These are phyloP conservation scores for Drechslera avenae DNA, from an alignment of 2,329 filamentous ascomycete genomes.

Conservation along the genomic window DNA sequence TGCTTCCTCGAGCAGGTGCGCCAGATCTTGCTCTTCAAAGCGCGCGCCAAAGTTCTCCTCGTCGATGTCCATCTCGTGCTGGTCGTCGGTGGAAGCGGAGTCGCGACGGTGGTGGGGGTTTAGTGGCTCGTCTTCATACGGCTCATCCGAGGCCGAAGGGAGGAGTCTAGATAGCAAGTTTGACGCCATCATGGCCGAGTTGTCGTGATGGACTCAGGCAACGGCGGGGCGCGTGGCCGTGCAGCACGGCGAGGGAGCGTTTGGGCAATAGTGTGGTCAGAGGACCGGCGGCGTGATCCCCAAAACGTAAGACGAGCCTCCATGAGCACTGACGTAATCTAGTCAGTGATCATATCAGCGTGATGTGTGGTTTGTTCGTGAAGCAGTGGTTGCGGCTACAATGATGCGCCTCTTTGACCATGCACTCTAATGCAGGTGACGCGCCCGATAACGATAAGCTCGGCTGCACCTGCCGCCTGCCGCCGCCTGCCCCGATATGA, in stretches of 20 bases:
- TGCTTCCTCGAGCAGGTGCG: slow-evolving; percentile 60
- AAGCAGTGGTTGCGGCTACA: slow-evolving; percentile 28
- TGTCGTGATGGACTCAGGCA: slow-evolving; percentile 27
- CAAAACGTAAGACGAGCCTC: slow-evolving; percentile 20
- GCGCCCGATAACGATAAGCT: slow-evolving; percentile 36
- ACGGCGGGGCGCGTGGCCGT: slow-evolving; percentile 36
- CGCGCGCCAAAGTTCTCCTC: slow-evolving; percentile 56
- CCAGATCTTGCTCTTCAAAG: slow-evolving; percentile 63
- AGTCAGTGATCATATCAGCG: slow-evolving; percentile 27
- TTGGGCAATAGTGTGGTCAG: slow-evolving; percentile 17
- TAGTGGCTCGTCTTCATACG: slow-evolving; percentile 51
- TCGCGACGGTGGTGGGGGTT: slow-evolving; percentile 26
- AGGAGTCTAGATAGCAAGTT: slow-evolving; percentile 60
- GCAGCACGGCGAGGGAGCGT: slow-evolving; percentile 5
- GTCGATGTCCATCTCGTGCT: slow-evolving; percentile 55
- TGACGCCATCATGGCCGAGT: slow-evolving; percentile 56
- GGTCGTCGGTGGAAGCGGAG: slow-evolving; percentile 46
- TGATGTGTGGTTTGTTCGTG: slow-evolving; percentile 17
- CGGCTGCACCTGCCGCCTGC: slow-evolving; percentile 27
- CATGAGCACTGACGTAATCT: slow-evolving; percentile 27
- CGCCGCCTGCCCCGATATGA: slow-evolving; percentile 19
- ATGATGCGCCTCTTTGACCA: slow-evolving; percentile 21
- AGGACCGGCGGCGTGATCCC: slow-evolving; percentile 26
- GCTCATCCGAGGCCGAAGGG: slow-evolving; percentile 55
- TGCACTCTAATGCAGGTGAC: slow-evolving; percentile 30